Evolutionary conservation across 768 basidiomycete species (phyloP), one percentile per base, ranked within the genome.

Genomic region (Serendipita vermifera): DNA sequence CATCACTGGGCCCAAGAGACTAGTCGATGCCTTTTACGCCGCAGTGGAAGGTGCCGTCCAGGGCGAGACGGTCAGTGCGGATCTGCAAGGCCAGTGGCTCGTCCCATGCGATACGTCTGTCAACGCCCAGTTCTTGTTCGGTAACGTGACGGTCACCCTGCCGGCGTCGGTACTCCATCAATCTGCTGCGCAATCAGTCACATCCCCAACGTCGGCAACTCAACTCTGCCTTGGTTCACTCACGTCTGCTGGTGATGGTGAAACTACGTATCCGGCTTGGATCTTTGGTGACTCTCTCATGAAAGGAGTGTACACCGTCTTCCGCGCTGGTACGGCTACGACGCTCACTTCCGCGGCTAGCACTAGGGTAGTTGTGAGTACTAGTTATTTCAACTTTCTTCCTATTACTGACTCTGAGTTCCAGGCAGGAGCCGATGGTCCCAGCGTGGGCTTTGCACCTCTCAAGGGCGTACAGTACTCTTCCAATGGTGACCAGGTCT

Each of bases 361-460:
- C n/a, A n/a, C n/a, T n/a, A n/a, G n/a, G n/a, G n/a, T n/a, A n/a
- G n/a, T n/a, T n/a, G n/a, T n/a, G n/a, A n/a, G n/a, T n/a, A n/a
- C n/a, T n/a, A n/a, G n/a, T n/a, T n/a, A n/a, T n/a, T n/a, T n/a
- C n/a, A n/a, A n/a, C n/a, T n/a, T n/a, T n/a, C n/a, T n/a, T n/a
- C n/a, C n/a, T n/a, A n/a, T n/a, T n/a, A n/a, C n/a, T n/a, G n/a
- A n/a, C n/a, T n/a, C n/a, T n/a, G n/a, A n/a, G n/a, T n/a, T n/a
- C n/a, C n/a, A n/a, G n/a, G n/a, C n/a, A n/a, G n/a, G n/a, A n/a
- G n/a, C n/a, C 22, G 46, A 51, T 7, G 15, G 31, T 26, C 20
- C 46, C 2, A 31, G 46, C 22, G 46, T 51, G n/a, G 46, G 46
- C 5, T 51, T 51, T 31, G 46, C 46, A n/a, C 46, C 46, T 7